phyloP scores from a whole-genome alignment of 257 asterid species.

The Voacanga thouarsii region DNA sequence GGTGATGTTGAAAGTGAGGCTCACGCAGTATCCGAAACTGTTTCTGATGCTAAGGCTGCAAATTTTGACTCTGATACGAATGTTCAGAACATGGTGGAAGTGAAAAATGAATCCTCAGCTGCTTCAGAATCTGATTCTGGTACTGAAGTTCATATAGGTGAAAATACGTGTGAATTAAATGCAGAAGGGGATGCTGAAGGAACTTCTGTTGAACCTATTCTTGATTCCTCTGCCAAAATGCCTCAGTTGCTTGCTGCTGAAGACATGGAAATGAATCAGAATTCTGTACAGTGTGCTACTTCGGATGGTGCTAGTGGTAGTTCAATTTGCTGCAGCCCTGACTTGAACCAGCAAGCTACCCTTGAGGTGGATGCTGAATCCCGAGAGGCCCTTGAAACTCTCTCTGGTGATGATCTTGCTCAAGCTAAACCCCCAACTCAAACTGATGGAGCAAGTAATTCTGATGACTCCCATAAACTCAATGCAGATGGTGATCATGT shows the following conservation, averaged over 20 bases:
- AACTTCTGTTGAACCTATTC: not conserved
- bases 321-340: conserved; percentile 2
- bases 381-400: conserved; percentile 7
- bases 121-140: conserved; percentile 12
- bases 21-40: not conserved
- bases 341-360: not conserved
- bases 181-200: not conserved
- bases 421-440: not conserved
- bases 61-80: not conserved
- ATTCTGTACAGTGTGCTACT: conserved; percentile 7
- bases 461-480: not conserved
- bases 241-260: conserved; percentile 11
- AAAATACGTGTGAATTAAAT: not conserved
- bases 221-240: conserved; percentile 14
- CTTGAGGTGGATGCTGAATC: not conserved
- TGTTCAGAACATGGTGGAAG: not conserved
- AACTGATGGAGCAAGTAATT: conserved; percentile 5
- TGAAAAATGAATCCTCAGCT: conserved; percentile 2
- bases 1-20: conserved; percentile 17
- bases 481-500: not conserved
- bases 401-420: not conserved
- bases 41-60: conserved; percentile 12
- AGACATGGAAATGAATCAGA: conserved; percentile 2
- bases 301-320: not conserved
- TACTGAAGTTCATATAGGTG: not conserved